Evolutionary conservation across 2,329 filamentous ascomycete species (phyloP).

Genomic region (Scortechinia acanthostroma): DNA sequence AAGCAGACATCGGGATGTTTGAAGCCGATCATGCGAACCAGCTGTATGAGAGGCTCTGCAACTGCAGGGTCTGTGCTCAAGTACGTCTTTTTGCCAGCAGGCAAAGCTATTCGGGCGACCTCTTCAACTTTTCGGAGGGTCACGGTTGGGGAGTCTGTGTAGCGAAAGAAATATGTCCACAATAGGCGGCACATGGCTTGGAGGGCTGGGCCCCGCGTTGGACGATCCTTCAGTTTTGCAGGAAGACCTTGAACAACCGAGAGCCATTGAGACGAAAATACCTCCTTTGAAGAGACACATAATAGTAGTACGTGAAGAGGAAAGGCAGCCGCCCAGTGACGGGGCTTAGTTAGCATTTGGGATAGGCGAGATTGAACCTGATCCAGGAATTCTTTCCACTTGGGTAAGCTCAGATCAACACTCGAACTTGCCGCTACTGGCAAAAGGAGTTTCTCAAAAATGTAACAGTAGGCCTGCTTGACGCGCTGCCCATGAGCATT

Average conservation of each 20-base stretch:
- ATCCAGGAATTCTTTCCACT: constrained; percentile 80
- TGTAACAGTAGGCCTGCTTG: constrained; percentile 90
- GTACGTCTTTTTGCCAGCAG: constrained; percentile 72
- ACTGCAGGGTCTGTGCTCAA: constrained; percentile 78
- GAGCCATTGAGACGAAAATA: constrained; percentile 80
- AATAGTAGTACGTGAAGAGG: constrained; percentile 80
- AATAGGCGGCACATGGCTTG: constrained; percentile 84
- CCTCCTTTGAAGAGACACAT: constrained; percentile 79
- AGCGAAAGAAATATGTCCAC: constrained; percentile 90
- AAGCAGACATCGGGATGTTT: constrained; percentile 93
- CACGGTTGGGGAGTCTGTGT: constrained; percentile 61
- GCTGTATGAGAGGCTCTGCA: constrained; percentile 82
- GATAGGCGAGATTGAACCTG: constrained; percentile 71
- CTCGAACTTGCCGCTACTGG: constrained; percentile 78
- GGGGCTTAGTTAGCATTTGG: constrained; percentile 82
- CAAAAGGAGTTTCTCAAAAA: constrained; percentile 78
- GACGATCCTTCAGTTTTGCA: constrained; percentile 76
- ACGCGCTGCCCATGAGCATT: constrained; percentile 80
- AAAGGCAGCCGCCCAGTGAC: constrained; percentile 85
- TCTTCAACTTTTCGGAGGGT: constrained; percentile 81
- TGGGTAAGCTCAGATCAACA: constrained; percentile 70
- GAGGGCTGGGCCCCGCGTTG: constrained; percentile 70
- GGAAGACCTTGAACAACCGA: constrained; percentile 73
- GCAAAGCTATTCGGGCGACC: constrained; percentile 76
- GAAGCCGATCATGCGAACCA: constrained; percentile 89